Conservation (phyloP, 768 basidiomycete genomes). For the Tricholoma saponaceum region DNA sequence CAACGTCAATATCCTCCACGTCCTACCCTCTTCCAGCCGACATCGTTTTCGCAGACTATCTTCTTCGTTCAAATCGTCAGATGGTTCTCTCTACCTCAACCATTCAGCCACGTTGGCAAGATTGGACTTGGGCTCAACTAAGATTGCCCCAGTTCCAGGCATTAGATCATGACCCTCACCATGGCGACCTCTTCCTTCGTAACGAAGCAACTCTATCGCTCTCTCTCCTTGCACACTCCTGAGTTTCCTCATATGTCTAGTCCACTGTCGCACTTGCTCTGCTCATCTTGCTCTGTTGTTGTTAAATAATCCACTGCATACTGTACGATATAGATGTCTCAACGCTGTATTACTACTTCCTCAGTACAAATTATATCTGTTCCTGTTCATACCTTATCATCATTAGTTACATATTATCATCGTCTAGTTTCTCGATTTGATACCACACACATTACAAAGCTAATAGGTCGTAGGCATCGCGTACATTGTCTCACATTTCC, state of each 20-base stretch:
- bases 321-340: background rate
- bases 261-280: constrained; percentile 3
- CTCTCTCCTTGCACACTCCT: background rate
- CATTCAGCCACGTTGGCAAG: constrained; percentile 26
- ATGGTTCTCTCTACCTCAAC: constrained; percentile 12
- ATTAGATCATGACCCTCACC: constrained; percentile 2
- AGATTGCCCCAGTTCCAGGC: constrained; percentile 27
- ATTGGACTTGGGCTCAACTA: constrained; percentile 44
- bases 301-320: constrained; percentile 1
- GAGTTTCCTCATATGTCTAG: background rate
- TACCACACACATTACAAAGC: too few species aligned
- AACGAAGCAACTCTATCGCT: background rate
- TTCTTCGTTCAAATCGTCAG: constrained; percentile 28
- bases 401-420: background rate
- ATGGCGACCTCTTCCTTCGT: background rate
- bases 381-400: background rate
- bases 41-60: constrained; percentile 26
- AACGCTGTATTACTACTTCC: constrained; percentile 1
- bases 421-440: background rate
- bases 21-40: constrained; percentile 8
- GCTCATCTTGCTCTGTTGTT: background rate
- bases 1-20: background rate
- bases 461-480: background rate
- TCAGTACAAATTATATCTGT: background rate
- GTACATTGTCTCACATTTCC: background rate